Evolutionary conservation across 2,329 filamentous ascomycete species (phyloP).

Genomic region (Xylariaceae sp.): DNA sequence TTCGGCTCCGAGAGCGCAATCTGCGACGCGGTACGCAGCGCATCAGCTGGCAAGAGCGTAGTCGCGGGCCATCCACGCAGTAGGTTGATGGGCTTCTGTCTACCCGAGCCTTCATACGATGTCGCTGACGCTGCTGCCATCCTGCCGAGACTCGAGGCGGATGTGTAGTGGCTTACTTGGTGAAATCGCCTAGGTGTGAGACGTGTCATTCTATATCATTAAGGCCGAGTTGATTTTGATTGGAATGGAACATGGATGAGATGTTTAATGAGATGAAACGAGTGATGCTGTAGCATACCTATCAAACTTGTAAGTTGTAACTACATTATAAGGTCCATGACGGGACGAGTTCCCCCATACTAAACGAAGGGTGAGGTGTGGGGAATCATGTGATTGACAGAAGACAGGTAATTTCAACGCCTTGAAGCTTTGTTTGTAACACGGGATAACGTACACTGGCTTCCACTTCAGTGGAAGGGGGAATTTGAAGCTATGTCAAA

Average conservation of each 20-base stretch:
- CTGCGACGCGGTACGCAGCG: slow-evolving; percentile 58
- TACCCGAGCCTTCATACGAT: slow-evolving; percentile 1
- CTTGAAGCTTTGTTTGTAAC: too few species aligned
- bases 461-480: too few species aligned
- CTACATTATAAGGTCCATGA: too few species aligned
- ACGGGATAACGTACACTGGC: too few species aligned
- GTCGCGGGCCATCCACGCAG: slow-evolving; percentile 65
- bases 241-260: neutral
- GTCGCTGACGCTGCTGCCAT: neutral
- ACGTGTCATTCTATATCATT: neutral
- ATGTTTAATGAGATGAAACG: too few species aligned
- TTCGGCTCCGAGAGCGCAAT: slow-evolving; percentile 57
- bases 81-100: slow-evolving; percentile 55
- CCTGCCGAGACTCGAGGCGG: neutral
- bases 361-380: too few species aligned
- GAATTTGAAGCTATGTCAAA: too few species aligned
- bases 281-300: too few species aligned
- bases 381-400: too few species aligned
- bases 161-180: neutral
- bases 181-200: neutral
- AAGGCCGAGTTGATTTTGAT: neutral
- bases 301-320: too few species aligned
- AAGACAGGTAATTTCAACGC: too few species aligned
- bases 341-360: too few species aligned
- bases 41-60: slow-evolving; percentile 59